A percentile compares a stretch with the other conserved stretches of the same genome.
Conservation (phyloP, 2,329 filamentous ascomycete species). For the Tolypocladium endophyticum region DNA sequence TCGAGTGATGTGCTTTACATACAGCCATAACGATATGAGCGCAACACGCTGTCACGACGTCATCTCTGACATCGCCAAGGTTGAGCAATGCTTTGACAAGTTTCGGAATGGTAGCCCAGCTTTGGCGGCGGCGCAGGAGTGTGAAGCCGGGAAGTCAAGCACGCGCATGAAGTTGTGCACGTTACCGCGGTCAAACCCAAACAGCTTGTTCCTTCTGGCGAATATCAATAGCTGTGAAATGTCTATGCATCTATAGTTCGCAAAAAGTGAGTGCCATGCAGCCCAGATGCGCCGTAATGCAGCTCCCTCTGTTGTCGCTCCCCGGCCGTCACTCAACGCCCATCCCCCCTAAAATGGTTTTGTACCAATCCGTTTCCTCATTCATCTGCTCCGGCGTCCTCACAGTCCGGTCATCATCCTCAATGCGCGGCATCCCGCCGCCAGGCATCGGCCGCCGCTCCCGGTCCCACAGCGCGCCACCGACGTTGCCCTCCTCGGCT, state of each 20-base stretch:
- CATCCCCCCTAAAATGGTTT: slow-evolving; percentile 35
- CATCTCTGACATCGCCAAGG: too few relatives aligned
- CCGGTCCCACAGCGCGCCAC: slow-evolving; percentile 53
- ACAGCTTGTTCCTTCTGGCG: not conserved
- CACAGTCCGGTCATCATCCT: slow-evolving; percentile 58
- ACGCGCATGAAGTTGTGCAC: not conserved
- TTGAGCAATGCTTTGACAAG: too few relatives aligned
- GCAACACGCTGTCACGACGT: not conserved
- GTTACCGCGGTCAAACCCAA: too few relatives aligned
- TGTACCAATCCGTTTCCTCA: slow-evolving; percentile 62
- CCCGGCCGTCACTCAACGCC: slow-evolving; percentile 12
- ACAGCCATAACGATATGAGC: not conserved
- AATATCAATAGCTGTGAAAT: too few relatives aligned
- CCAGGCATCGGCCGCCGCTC: slow-evolving; percentile 34
- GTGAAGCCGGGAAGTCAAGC: not conserved
- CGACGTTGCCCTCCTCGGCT: slow-evolving; percentile 74
- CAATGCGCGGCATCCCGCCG: slow-evolving; percentile 56
- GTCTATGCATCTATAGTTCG: not conserved
- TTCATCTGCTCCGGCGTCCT: slow-evolving; percentile 68
- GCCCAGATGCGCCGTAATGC: not conserved
- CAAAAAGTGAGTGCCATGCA: not conserved
- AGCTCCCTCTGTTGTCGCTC: not conserved
- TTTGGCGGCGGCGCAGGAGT: too few relatives aligned
- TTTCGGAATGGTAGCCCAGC: too few relatives aligned
- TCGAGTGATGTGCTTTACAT: not conserved